A percentile compares a stretch with the other conserved stretches of the same genome.
These are phyloP conservation scores for Nicotiana knightiana DNA, from an alignment of 257 asterid species.

Conservation along the genomic window DNA sequence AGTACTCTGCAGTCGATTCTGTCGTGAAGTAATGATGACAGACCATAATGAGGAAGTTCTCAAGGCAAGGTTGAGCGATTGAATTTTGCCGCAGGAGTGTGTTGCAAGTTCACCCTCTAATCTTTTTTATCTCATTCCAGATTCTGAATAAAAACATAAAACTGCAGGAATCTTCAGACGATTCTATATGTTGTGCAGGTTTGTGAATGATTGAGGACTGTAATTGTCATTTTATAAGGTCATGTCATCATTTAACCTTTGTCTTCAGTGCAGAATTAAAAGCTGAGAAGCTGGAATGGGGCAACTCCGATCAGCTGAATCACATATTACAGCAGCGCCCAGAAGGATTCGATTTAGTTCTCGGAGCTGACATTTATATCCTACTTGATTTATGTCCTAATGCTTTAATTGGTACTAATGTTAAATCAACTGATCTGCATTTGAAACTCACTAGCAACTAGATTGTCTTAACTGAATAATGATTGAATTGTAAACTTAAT, in stretches of 20 bases:
- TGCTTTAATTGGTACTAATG: not conserved
- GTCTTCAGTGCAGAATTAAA: slow-evolving; percentile 38
- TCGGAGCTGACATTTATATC: slow-evolving; percentile 99
- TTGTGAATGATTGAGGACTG: slow-evolving; percentile 20
- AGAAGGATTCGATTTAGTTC: slow-evolving; percentile 75
- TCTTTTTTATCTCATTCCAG: slow-evolving; percentile 35
- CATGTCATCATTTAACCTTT: slow-evolving; percentile 8
- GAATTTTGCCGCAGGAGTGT: slow-evolving; percentile 13
- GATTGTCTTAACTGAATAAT: not conserved
- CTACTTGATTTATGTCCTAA: slow-evolving; percentile 20
- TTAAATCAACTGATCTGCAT: not conserved
- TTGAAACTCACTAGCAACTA: not conserved
- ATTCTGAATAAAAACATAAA: slow-evolving; percentile 62
- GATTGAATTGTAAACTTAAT: not conserved
- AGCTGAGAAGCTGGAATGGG: slow-evolving; percentile 91
- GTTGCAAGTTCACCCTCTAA: slow-evolving; percentile 16
- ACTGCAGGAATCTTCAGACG: slow-evolving; percentile 42
- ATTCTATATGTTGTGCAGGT: slow-evolving; percentile 39
- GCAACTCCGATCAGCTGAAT: slow-evolving; percentile 61
- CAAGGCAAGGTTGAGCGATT: slow-evolving; percentile 61
- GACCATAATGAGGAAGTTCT: slow-evolving; percentile 93
- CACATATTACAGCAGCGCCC: slow-evolving; percentile 47
- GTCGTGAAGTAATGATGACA: slow-evolving; percentile 69
- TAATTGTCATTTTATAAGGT: slow-evolving; percentile 1
- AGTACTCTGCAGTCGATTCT: slow-evolving; percentile 76